Conservation (phyloP, 176 grass and related monocot species). For the Aechmea fasciata region DNA sequence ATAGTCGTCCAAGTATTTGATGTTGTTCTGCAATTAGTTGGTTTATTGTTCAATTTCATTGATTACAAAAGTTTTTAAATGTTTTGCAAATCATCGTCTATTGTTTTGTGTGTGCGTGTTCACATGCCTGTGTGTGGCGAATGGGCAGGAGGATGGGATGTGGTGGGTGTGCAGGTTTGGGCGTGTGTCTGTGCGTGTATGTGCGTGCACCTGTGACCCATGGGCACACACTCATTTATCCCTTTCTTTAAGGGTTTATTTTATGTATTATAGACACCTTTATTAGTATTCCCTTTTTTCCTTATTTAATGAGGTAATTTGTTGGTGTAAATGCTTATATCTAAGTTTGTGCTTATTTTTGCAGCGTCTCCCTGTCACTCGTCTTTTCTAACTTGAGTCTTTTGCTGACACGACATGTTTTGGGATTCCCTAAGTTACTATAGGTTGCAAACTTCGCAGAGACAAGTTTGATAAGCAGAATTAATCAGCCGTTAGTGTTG, state of each 20-base stretch:
- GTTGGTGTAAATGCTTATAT: not conserved
- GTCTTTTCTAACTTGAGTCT: slow-evolving; percentile 20
- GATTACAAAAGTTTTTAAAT: too few species aligned
- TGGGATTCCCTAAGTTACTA: slow-evolving; percentile 30
- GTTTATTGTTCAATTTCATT: too few species aligned
- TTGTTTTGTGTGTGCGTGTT: too few species aligned
- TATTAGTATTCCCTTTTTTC: not conserved
- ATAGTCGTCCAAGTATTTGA: too few species aligned
- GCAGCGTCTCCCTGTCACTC: slow-evolving; percentile 27
- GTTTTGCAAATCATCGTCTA: too few species aligned
- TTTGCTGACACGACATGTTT: slow-evolving; percentile 4
- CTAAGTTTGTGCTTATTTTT: not conserved
- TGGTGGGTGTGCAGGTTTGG: too few species aligned
- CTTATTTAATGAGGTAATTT: slow-evolving; percentile 2
- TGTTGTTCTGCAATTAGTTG: too few species aligned
- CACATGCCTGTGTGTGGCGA: too few species aligned
- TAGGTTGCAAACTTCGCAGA: slow-evolving; percentile 19
- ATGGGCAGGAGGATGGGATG: too few species aligned
- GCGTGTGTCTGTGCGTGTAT: too few species aligned
- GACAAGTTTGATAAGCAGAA: slow-evolving; percentile 32
- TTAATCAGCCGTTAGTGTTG: slow-evolving; percentile 17
- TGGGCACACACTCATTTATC: too few species aligned
- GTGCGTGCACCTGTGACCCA: too few species aligned
- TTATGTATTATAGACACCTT: not conserved
- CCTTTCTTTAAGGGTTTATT: not conserved